A percentile compares a stretch with the other conserved stretches of the same genome.
Evolutionary conservation across 345 rosid genomes (phyloP).

Genomic region (Linum usitatissimum): DNA sequence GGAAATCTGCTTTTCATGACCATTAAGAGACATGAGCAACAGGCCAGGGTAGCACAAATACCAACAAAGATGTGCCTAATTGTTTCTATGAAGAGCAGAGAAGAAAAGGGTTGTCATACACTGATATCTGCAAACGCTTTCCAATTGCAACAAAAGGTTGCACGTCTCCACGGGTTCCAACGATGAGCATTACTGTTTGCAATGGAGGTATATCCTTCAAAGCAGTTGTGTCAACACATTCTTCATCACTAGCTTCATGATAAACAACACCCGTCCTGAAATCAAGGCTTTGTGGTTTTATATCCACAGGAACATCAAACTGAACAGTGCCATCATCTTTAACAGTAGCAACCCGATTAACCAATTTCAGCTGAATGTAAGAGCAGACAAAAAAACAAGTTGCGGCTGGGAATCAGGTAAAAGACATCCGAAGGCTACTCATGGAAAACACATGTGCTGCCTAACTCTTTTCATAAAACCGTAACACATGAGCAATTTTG

Average conservation of each 20-base stretch:
- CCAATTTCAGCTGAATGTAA: constrained; percentile 37
- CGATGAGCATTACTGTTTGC: constrained; percentile 53
- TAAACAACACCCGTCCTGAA: constrained; percentile 19
- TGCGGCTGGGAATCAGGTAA: not conserved
- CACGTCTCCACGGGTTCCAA: constrained; percentile 62
- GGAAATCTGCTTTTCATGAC: not conserved
- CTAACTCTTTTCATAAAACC: not conserved
- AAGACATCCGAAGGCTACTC: not conserved
- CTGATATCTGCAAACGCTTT: constrained; percentile 42
- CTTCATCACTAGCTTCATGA: constrained; percentile 21
- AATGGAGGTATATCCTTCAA: constrained; percentile 29
- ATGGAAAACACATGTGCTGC: not conserved
- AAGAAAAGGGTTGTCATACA: not conserved
- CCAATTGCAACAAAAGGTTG: constrained; percentile 63
- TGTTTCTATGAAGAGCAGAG: not conserved
- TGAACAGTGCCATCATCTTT: constrained; percentile 44
- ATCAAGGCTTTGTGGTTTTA: constrained; percentile 22
- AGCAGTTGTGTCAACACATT: constrained; percentile 16
- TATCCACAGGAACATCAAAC: constrained; percentile 38
- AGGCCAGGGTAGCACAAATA: not conserved
- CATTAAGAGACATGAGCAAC: not conserved
- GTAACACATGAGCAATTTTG: no score
- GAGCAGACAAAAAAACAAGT: not conserved
- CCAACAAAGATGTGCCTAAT: not conserved
- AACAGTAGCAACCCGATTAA: constrained; percentile 28